These are phyloP conservation scores for Leonotis leonurus DNA, from an alignment of 257 asterid genomes.

Conservation along the genomic window DNA sequence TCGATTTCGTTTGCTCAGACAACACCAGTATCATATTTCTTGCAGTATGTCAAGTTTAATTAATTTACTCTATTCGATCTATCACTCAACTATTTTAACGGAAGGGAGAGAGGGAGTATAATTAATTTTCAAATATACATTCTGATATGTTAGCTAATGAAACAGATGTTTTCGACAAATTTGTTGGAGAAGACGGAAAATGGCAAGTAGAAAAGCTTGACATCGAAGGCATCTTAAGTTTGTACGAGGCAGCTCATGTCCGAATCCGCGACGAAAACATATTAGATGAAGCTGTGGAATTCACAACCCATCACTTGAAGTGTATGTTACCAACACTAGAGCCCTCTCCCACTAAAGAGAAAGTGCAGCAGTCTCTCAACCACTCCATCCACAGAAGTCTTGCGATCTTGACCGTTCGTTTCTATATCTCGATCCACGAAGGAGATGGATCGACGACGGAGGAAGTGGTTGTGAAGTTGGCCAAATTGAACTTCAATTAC, in stretches of 20 bases:
- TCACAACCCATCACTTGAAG: conserved; percentile 3
- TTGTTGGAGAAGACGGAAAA: not conserved
- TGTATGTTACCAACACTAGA: not conserved
- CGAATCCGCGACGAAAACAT: conserved; percentile 23
- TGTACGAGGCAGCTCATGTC: conserved; percentile 36
- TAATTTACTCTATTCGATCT: not conserved
- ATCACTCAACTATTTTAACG: too few species aligned
- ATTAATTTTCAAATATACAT: too few species aligned
- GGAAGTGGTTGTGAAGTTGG: too few species aligned
- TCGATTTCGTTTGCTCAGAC: conserved; percentile 21
- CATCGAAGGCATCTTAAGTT: conserved; percentile 16
- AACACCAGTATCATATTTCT: conserved; percentile 10
- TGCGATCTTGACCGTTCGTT: too few species aligned
- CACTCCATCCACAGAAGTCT: not conserved
- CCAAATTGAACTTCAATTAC: too few species aligned
- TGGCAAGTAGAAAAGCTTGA: too few species aligned
- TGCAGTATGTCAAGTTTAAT: not conserved
- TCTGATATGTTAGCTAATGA: too few species aligned
- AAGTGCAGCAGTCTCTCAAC: not conserved
- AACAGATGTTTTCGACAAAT: conserved; percentile 13
- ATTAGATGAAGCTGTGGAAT: too few species aligned
- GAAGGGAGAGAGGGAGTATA: too few species aligned
- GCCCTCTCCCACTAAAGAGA: not conserved
- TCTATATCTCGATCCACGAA: not conserved
- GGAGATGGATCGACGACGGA: not conserved